These are phyloP conservation scores for Panicum hallii DNA, from an alignment of 202 grass and related monocot species.

Conservation along the genomic window DNA sequence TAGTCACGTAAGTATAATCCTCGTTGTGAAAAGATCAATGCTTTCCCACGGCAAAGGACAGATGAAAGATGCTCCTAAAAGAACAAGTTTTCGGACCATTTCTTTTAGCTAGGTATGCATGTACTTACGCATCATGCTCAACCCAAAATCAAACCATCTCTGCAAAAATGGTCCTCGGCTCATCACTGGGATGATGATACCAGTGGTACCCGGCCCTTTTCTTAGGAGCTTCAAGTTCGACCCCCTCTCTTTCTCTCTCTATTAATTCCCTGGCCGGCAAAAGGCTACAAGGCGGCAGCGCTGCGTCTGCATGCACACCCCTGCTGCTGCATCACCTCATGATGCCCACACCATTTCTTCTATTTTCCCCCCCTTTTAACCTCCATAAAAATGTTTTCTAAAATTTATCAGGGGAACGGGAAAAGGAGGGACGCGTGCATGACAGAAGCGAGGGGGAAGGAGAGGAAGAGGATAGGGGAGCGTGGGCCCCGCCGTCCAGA, in stretches of 20 bases:
- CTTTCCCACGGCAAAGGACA: too few relatives aligned
- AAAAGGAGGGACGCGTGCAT: background rate
- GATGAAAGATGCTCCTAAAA: too few relatives aligned
- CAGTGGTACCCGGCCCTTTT: background rate
- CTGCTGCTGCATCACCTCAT: constrained; percentile 16
- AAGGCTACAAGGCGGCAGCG: constrained; percentile 3
- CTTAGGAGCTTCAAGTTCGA: background rate
- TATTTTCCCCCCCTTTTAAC: too few relatives aligned
- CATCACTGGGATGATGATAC: constrained; percentile 17
- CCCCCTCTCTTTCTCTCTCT: background rate
- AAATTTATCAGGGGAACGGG: background rate
- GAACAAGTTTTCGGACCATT: too few relatives aligned
- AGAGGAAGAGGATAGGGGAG: background rate
- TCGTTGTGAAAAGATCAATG: too few relatives aligned
- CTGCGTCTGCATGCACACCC: constrained; percentile 6
- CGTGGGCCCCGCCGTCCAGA: constrained; percentile 46
- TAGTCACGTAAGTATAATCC: background rate
- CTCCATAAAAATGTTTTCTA: background rate
- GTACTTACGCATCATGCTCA: too few relatives aligned
- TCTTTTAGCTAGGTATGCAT: too few relatives aligned
- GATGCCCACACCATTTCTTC: background rate
- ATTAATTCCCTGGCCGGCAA: constrained; percentile 17
- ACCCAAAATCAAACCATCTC: background rate
- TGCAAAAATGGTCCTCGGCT: background rate
- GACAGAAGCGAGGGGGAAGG: background rate